These are phyloP conservation scores for Naegleria lovaniensis DNA, from an alignment of 208 protist species.

Conservation along the genomic window DNA sequence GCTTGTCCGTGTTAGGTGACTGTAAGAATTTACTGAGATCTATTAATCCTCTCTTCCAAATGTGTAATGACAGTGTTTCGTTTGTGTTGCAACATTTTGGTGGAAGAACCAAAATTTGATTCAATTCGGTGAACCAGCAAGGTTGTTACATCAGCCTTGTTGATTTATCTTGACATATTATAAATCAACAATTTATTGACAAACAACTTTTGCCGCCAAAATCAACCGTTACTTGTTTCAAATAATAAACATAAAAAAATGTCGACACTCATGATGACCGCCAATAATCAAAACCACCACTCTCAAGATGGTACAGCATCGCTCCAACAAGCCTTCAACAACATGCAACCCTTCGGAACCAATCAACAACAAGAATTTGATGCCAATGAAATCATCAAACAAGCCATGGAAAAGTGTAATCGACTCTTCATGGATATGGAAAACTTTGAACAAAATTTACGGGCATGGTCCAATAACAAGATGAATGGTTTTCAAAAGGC, in stretches of 20 bases:
- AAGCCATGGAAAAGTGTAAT: no score
- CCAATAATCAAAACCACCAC: not conserved
- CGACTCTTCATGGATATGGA: not conserved
- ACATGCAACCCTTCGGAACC: not conserved
- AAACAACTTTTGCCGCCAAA: not conserved
- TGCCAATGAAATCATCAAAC: no score
- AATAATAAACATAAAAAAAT: not conserved
- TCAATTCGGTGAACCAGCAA: no score
- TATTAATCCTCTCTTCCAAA: slow-evolving; percentile 14
- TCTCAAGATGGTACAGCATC: not conserved
- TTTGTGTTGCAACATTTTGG: slow-evolving; percentile 21
- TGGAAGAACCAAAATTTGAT: not conserved
- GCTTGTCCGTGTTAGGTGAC: not conserved
- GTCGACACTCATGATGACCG: not conserved
- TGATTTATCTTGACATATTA: no score
- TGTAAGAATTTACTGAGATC: not conserved
- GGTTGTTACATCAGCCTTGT: no score
- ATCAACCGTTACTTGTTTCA: not conserved
- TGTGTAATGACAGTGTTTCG: not conserved
- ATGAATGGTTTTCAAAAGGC: no score
- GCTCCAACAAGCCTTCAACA: not conserved
- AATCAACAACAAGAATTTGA: not conserved
- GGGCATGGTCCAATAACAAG: no score
- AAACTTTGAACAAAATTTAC: not conserved
- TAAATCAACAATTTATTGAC: no score